Percentiles rank a stretch among this genome's conserved stretches.
phyloP scores from a whole-genome alignment of 2,329 filamentous ascomycete species.

The Fusarium luffae region DNA sequence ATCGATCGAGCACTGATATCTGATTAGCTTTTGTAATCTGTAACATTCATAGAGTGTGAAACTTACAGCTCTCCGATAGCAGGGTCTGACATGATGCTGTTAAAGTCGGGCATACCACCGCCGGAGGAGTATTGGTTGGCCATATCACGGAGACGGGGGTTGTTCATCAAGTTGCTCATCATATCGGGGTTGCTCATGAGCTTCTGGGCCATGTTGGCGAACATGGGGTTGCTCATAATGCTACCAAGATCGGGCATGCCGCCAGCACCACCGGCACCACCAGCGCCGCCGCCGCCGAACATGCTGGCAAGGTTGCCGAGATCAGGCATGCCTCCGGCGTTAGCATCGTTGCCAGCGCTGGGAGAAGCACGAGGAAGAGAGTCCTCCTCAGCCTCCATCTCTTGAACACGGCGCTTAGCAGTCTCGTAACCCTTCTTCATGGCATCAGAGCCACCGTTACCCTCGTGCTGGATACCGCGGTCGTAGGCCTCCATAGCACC shows the following conservation, averaged over 20 bases:
- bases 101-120: conserved; percentile 90
- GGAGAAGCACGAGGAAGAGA: conserved; percentile 58
- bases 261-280: conserved; percentile 68
- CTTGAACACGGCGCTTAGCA: conserved; percentile 85
- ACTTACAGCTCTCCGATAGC: conserved; percentile 92
- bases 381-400: conserved; percentile 68
- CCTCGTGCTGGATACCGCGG: conserved; percentile 92
- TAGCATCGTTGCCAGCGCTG: conserved; percentile 63
- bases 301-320: conserved; percentile 77
- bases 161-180: conserved; percentile 93
- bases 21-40: conserved; percentile 1
- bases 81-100: conserved; percentile 89
- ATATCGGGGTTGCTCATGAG: conserved; percentile 96
- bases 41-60: background rate
- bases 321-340: conserved; percentile 69
- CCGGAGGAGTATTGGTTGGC: conserved; percentile 80
- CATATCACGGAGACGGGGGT: conserved; percentile 89
- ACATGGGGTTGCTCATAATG: conserved; percentile 99
- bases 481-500: conserved; percentile 95
- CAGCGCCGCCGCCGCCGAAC: conserved; percentile 68
- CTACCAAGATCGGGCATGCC: conserved; percentile 89
- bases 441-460: conserved; percentile 91
- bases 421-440: conserved; percentile 99
- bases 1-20: conserved; percentile 58
- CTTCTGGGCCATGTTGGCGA: conserved; percentile 95